Base-by-base conservation (phyloP, 768 basidiomycete species). In the Calvatia gigantea region DNA sequence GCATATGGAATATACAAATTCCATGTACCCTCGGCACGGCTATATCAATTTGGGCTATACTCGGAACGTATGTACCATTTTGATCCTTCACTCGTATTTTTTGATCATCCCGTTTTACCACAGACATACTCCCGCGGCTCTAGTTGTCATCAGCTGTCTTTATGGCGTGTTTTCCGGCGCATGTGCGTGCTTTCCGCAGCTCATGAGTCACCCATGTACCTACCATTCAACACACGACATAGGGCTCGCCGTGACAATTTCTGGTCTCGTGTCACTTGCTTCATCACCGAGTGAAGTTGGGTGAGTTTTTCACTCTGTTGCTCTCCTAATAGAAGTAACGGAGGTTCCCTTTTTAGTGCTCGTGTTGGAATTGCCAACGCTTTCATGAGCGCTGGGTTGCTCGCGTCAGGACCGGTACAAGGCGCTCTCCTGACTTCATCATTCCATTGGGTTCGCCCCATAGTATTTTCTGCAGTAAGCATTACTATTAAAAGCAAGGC, bases 91-190 rank as follows among this genome's bases (percentile, higher is more conserved):
- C 17, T 21, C 2, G 25, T 31, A 1, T 11, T 31, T 6, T 15
- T 45, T 46, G 1, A 11, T 58, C 28, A 48, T 25, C 48, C 21
- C 35, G 44, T 41, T 5, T 38, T 27, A 15, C 14, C 11, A 19
- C 51, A 76, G 75, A 37, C 66, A 71, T 55, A 70, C 64, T 39
- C 56, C 66, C 6, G 69, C 65, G 4, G 70, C 70, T n/a, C 65
- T 78, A 23, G 66, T 76, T 45, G 66, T 68, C 35, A 70, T 79
- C 29, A 68, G 73, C 15, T 62, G 78, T 21, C 62, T 82, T 37
- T 82, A 81, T 54, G 79, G 80, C 6, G 63, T 80, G 42, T 73
- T 75, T 49, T 73, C 79, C 6, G 77, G 78, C n/a, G 75, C 75
- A 39, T 78, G 76, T 77, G 57, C 57, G 73, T 61, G 21, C 17